Evolutionary conservation across 176 grass and related monocot genomes (phyloP).

Genomic region (Cenchrus americanus): DNA sequence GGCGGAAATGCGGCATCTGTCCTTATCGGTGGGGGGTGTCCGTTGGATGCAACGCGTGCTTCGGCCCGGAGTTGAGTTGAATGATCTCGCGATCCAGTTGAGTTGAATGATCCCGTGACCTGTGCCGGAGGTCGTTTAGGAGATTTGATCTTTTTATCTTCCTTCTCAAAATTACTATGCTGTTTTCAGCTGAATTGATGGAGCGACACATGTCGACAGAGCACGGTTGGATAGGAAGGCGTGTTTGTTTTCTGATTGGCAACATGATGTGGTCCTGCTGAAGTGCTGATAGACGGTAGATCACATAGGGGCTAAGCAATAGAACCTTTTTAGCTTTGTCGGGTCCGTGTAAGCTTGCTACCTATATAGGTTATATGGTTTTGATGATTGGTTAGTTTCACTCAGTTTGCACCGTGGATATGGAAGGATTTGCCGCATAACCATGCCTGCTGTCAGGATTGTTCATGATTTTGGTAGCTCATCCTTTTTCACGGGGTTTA

Average conservation of each 20-base stretch:
- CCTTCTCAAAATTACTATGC: not conserved
- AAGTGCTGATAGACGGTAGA: not conserved
- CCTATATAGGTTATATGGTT: conserved; percentile 17
- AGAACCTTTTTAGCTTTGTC: not conserved
- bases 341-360: not conserved
- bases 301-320: not conserved
- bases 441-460: not conserved
- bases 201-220: not conserved
- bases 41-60: not conserved
- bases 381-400: not conserved
- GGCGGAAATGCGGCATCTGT: conserved; percentile 25
- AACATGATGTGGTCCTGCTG: not conserved
- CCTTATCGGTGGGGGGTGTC: too few relatives aligned
- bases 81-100: not conserved
- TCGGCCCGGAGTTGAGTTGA: conserved; percentile 13
- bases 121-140: not conserved
- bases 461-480: not conserved
- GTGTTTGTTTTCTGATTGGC: not conserved
- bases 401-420: not conserved
- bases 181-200: conserved; percentile 15
- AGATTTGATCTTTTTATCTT: conserved; percentile 6
- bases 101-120: too few relatives aligned
- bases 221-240: not conserved
- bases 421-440: not conserved
- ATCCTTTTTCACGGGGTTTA: not conserved